A percentile compares a stretch with the other conserved stretches of the same genome.
Evolutionary conservation across 2,329 filamentous ascomycete genomes (phyloP).

Genomic region (Penicillium sp.): DNA sequence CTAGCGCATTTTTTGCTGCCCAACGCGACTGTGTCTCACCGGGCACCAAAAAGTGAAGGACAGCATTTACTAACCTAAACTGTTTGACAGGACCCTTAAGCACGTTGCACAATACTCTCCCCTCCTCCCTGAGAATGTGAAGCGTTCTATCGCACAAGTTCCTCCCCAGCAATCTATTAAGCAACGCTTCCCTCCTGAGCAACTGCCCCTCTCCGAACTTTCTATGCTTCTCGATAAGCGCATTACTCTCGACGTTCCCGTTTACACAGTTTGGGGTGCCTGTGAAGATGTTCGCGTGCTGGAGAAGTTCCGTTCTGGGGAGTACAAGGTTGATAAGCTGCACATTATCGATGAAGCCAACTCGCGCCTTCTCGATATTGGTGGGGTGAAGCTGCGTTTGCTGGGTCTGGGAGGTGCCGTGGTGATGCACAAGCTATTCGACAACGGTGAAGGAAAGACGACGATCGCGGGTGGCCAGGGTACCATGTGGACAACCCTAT

Average conservation of each 20-base stretch:
- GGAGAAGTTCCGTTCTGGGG: slow-evolving; percentile 94
- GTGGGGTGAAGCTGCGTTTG: slow-evolving; percentile 91
- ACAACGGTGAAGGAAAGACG: slow-evolving; percentile 95
- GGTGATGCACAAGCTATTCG: slow-evolving; percentile 99
- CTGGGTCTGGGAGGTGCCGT: slow-evolving; percentile 93
- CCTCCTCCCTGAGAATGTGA: slow-evolving; percentile 75
- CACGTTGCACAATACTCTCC: slow-evolving; percentile 99
- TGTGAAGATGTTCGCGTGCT: slow-evolving; percentile 97
- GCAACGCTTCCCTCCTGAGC: slow-evolving; percentile 74
- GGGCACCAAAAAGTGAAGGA: slow-evolving; percentile 1
- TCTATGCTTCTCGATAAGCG: slow-evolving; percentile 84
- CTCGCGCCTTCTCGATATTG: slow-evolving; percentile 90
- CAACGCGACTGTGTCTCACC: slow-evolving; percentile 8
- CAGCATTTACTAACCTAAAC: slow-evolving; percentile 21
- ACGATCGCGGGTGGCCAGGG: slow-evolving; percentile 98
- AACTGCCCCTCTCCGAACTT: slow-evolving; percentile 90
- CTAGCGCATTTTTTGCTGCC: slow-evolving; percentile 10
- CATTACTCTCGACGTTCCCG: slow-evolving; percentile 89
- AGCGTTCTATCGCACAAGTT: slow-evolving; percentile 65
- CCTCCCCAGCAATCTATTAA: slow-evolving; percentile 74
- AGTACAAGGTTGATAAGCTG: slow-evolving; percentile 96
- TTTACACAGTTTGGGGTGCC: slow-evolving; percentile 98
- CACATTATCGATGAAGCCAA: slow-evolving; percentile 98
- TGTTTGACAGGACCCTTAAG: slow-evolving; percentile 74
- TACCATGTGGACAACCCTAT: slow-evolving; percentile 98